These are phyloP conservation scores for Brassica napus DNA, from an alignment of 345 rosid genomes.

Conservation along the genomic window DNA sequence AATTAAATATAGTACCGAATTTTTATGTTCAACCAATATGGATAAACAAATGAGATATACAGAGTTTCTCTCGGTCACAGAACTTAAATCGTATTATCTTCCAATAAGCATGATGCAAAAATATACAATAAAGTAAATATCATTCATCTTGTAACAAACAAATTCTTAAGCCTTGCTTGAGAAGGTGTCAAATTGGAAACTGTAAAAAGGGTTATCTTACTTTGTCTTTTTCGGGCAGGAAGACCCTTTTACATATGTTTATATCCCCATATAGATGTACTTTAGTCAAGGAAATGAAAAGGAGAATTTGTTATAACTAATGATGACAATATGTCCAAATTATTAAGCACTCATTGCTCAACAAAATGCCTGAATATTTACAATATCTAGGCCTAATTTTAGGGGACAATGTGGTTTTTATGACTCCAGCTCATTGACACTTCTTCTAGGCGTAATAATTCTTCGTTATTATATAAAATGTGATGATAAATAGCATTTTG, in stretches of 20 bases:
- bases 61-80: background rate
- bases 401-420: constrained; percentile 24
- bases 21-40: background rate
- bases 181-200: constrained; percentile 33
- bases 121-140: background rate
- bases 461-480: constrained; percentile 16
- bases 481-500: background rate
- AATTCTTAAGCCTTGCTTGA: constrained; percentile 9
- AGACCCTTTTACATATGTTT: constrained; percentile 26
- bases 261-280: constrained; percentile 22
- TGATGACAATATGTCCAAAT: constrained; percentile 33
- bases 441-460: constrained; percentile 24
- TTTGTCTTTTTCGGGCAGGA: constrained; percentile 2
- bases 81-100: constrained; percentile 1
- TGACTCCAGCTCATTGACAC: constrained; percentile 25
- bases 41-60: background rate
- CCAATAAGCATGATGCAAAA: background rate
- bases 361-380: constrained; percentile 6
- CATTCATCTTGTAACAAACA: background rate
- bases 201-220: constrained; percentile 13
- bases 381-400: constrained; percentile 22
- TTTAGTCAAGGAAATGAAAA: background rate
- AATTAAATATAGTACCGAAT: background rate
- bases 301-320: constrained; percentile 25
- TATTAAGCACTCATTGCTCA: constrained; percentile 43